Base-by-base conservation (phyloP, 768 basidiomycete genomes). In the Agaricus subrufescens region DNA sequence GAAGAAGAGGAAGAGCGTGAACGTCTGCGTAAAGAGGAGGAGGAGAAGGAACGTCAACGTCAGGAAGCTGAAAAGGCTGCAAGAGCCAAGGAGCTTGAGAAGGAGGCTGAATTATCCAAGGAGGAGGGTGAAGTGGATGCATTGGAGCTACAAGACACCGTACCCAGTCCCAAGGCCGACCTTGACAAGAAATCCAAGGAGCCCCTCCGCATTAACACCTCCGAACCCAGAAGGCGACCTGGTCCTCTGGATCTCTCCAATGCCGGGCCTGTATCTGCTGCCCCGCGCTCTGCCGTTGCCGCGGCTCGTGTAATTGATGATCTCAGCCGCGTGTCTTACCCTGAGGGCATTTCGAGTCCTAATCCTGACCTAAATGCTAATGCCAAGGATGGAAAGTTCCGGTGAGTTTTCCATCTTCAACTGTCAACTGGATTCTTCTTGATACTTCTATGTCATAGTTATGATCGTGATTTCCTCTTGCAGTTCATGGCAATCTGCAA, bases 401-500 rank as follows among this genome's bases (percentile, higher is more conserved):
- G 87, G 91, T 91, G 71, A 58, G 63, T 57, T 26, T 51, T 34
- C 46, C 44, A 25, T 45, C 43, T 1, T 52, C 7, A 34, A 14
- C 19, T 45, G 40, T 38, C 11, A 19, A 50, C 29, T 48, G 4
- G 39, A 40, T 56, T 43, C 29, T 50, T n/a, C 40, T 42, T 26
- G 52, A 47, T 46, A 19, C 46, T 43, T n/a, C 12, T 58, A 38
- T 62, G 7, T 25, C 34, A 11, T 59, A 93, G 96, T 65, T 99
- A 99, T 68, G 94, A 98, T 69, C 93, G 95, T 37, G 93, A 95
- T 19, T 99, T 99, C 84, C 81, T 99, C 26, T 73, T 99, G 57
- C 96, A 99, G 68, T 99, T 99, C 75, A 94, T 97, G 91, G 72
- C 75, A 25, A 73, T 96, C 58, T 99, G 97, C 79, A 91, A 85